Evolutionary conservation across 345 rosid species (phyloP).

Genomic region (Cardamine resedifolia): DNA sequence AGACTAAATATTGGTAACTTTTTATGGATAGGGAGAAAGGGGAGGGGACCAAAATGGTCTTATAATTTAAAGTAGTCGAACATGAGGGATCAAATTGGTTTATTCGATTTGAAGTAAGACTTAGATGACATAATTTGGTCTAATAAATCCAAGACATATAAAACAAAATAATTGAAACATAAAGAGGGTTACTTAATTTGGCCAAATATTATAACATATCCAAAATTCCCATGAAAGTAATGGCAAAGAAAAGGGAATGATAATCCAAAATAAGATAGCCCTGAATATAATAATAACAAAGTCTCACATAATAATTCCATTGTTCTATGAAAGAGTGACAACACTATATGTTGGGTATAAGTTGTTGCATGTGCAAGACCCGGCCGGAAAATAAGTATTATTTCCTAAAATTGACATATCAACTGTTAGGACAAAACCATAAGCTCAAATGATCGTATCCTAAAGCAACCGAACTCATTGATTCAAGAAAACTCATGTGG

Average conservation of each 20-base stretch:
- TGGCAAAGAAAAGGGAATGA: background rate
- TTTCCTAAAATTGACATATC: slow-evolving; percentile 12
- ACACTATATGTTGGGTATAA: slow-evolving; percentile 29
- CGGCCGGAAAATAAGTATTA: slow-evolving; percentile 20
- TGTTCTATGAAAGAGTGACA: slow-evolving; percentile 27
- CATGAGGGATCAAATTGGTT: slow-evolving; percentile 24
- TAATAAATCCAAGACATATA: slow-evolving; percentile 8
- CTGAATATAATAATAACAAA: slow-evolving; percentile 6
- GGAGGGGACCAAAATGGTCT: slow-evolving; percentile 11
- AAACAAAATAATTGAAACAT: slow-evolving; percentile 34
- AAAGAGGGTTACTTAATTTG: slow-evolving; percentile 25
- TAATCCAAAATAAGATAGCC: background rate
- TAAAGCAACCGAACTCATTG: slow-evolving; percentile 27
- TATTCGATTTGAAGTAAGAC: slow-evolving; percentile 19
- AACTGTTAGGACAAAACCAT: slow-evolving; percentile 5
- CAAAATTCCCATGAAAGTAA: background rate
- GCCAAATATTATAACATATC: slow-evolving; percentile 27
- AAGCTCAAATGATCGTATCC: slow-evolving; percentile 25
- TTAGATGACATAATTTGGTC: slow-evolving; percentile 28
- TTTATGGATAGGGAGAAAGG: slow-evolving; percentile 5
- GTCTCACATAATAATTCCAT: slow-evolving; percentile 21
- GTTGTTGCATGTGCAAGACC: slow-evolving; percentile 38
- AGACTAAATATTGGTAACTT: background rate
- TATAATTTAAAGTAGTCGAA: slow-evolving; percentile 16
- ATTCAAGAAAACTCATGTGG: slow-evolving; percentile 24